phyloP scores from a whole-genome alignment of 768 basidiomycete genomes.

The Phaffia australis region DNA sequence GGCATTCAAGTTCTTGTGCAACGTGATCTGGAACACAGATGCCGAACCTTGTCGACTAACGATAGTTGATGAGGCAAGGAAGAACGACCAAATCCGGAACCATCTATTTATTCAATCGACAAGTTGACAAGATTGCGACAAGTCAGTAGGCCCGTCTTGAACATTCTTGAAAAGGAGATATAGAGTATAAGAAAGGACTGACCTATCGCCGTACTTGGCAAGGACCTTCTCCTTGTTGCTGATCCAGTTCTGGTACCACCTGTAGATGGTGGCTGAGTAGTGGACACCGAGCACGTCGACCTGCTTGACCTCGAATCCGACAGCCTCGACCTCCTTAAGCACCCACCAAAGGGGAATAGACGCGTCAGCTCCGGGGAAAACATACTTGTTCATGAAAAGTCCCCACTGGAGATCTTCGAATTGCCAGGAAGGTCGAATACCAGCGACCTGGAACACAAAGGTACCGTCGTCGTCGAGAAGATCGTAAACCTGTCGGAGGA shows the following conservation, averaged over 20 bases:
- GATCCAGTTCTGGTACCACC: conserved; percentile 98
- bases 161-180: neutral
- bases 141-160: neutral
- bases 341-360: conserved; percentile 94
- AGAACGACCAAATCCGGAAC: conserved; percentile 94
- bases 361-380: conserved; percentile 98
- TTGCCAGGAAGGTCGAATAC: conserved; percentile 90
- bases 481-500: conserved; percentile 84
- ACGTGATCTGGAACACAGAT: conserved; percentile 90
- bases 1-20: conserved; percentile 96
- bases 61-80: conserved; percentile 88
- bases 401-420: conserved; percentile 96
- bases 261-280: conserved; percentile 67
- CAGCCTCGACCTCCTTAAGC: conserved; percentile 60
- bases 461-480: conserved; percentile 87
- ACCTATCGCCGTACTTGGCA: conserved; percentile 75
- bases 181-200: conserved; percentile 20
- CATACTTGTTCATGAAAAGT: conserved; percentile 48
- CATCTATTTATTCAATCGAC: conserved; percentile 39
- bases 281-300: conserved; percentile 95
- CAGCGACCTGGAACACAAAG: conserved; percentile 95
- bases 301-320: conserved; percentile 94
- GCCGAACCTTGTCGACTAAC: conserved; percentile 63
- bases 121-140: no score
- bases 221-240: conserved; percentile 80